Conservation (phyloP, 306 rosid genomes). For the Clitoria ternatea region DNA sequence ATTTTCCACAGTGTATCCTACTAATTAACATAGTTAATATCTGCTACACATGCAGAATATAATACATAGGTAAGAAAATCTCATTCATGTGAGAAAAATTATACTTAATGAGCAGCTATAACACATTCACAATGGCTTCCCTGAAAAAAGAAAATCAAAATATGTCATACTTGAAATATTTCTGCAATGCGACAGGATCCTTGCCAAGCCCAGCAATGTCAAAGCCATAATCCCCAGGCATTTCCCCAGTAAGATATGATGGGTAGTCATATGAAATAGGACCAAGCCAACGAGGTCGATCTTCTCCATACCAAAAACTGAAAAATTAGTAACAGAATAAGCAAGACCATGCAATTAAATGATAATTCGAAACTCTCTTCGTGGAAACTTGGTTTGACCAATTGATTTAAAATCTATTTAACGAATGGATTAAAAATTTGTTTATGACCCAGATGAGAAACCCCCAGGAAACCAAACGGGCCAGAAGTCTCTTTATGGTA, state of each 20-base stretch:
- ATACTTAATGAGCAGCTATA: constrained; percentile 10
- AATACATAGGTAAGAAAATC: background rate
- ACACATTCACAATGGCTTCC: constrained; percentile 1
- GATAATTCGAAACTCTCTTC: background rate
- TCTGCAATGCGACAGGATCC: constrained; percentile 64
- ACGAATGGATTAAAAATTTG: no score
- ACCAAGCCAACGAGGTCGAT: constrained; percentile 93
- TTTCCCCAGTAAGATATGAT: constrained; percentile 68
- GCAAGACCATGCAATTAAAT: background rate
- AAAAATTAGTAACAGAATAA: constrained; percentile 10
- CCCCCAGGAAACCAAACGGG: no score
- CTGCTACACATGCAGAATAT: background rate
- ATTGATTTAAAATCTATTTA: no score
- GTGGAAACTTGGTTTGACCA: no score
- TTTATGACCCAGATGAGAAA: no score
- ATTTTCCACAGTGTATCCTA: background rate
- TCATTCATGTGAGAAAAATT: background rate
- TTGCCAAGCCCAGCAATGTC: constrained; percentile 74
- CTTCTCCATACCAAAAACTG: constrained; percentile 90
- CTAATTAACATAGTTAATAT: background rate
- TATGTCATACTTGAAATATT: constrained; percentile 68
- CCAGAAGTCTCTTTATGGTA: no score
- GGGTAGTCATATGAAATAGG: constrained; percentile 84
- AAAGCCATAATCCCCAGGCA: constrained; percentile 93
- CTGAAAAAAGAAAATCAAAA: constrained; percentile 4